These are phyloP conservation scores for Nyssa sinensis DNA, from an alignment of 148 eudicot genomes.

Conservation along the genomic window DNA sequence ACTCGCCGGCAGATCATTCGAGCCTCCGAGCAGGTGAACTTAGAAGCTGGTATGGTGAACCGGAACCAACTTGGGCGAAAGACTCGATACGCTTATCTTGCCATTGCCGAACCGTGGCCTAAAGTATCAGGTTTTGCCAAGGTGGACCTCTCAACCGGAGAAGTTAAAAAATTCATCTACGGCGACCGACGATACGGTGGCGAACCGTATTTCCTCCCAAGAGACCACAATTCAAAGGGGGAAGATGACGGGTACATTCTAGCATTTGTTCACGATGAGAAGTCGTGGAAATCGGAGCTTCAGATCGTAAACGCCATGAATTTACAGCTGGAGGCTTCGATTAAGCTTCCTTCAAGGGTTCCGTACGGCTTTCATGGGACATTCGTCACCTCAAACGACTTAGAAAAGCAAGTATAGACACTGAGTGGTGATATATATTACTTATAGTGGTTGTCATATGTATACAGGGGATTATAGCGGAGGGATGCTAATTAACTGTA, in stretches of 20 bases:
- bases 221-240: background rate
- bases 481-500: slow-evolving; percentile 2
- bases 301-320: slow-evolving; percentile 43
- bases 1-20: slow-evolving; percentile 32
- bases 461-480: background rate
- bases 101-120: slow-evolving; percentile 83
- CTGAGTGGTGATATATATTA: no score
- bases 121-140: slow-evolving; percentile 76
- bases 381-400: slow-evolving; percentile 40
- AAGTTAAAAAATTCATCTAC: slow-evolving; percentile 42
- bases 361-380: slow-evolving; percentile 84
- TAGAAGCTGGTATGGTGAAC: slow-evolving; percentile 83
- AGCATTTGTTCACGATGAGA: slow-evolving; percentile 59
- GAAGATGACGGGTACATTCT: slow-evolving; percentile 69
- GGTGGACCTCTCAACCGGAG: slow-evolving; percentile 47
- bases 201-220: slow-evolving; percentile 63
- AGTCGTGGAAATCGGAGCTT: slow-evolving; percentile 47
- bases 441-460: background rate
- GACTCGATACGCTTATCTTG: slow-evolving; percentile 51
- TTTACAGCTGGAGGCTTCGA: slow-evolving; percentile 49
- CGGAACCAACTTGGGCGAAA: slow-evolving; percentile 51
- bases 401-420: slow-evolving; percentile 35
- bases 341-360: slow-evolving; percentile 62
- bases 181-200: slow-evolving; percentile 63
- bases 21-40: slow-evolving; percentile 36